Conservation (phyloP, 805 yeast species). For the Metschnikowia matae region DNA sequence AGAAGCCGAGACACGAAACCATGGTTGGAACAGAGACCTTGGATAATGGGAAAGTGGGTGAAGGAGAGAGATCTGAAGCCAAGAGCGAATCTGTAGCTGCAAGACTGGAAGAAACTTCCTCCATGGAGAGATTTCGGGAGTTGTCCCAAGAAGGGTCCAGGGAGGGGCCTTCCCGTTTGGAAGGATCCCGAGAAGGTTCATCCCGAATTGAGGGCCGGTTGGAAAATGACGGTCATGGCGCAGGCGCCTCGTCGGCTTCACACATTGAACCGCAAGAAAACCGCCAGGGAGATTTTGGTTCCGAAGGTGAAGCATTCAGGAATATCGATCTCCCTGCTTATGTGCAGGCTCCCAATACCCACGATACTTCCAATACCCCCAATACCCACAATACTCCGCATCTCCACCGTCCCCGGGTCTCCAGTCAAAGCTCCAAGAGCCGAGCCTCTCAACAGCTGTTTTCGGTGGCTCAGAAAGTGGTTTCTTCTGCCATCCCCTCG, state of each 20-base stretch:
- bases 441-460: background rate
- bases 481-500: constrained; percentile 7
- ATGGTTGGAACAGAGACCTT: too few species aligned
- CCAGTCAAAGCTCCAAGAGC: background rate
- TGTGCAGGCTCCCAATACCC: background rate
- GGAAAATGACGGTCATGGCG: background rate
- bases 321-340: constrained; percentile 14
- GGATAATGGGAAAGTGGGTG: background rate
- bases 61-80: background rate
- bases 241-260: background rate
- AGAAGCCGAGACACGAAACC: constrained; percentile 12
- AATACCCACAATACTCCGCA: too few species aligned
- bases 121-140: too few species aligned
- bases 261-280: background rate
- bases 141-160: too few species aligned
- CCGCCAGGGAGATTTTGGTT: background rate
- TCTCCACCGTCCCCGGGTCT: background rate
- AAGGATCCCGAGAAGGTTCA: too few species aligned
- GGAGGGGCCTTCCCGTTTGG: too few species aligned
- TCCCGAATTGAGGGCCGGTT: too few species aligned
- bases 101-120: too few species aligned
- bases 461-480: constrained; percentile 6
- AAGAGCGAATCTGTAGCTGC: too few species aligned
- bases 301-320: constrained; percentile 7
- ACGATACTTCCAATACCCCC: too few species aligned